Base-by-base conservation (phyloP, 1,139 yeast species). In the Diutina sp. region DNA sequence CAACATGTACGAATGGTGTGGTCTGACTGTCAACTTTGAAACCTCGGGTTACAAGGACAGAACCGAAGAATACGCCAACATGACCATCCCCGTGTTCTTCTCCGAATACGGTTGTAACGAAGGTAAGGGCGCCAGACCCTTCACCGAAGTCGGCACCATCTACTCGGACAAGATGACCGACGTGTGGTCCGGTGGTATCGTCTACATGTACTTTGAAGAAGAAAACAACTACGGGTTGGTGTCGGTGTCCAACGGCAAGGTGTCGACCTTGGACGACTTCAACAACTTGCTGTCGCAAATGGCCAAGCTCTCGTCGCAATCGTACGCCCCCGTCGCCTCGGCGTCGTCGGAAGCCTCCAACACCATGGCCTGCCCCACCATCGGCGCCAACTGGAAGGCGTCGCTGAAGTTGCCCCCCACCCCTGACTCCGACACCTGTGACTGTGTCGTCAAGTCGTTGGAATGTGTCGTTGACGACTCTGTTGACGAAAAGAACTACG, bases 1-100 rank as follows among this genome's bases (percentile, higher is more conserved):
- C 65, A 90, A 91, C 75, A 87, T 93, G 63, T 90, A 90, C 70
- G 90, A 87, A 69, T 90, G 97, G 97, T 90, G 97, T 71, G 87
- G 90, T 62, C n/a, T 28, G 25, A 87, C 91, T 55, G 67, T 79
- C 21, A 75, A 80, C 57, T 88, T 85, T 79, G 63, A 72, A 55
- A 67, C 83, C 3, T 85, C 95, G 21, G 97, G 96, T 38, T 90
- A 87, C 69, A 78, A 74, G 58, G 73, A 68, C 55, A 74, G 84
- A 64, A 86, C 85, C 62, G 67, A 77, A 6, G 82, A 84, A 58
- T 84, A 85, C 68, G 64, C 72, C 50, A 79, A 86, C 68, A 76
- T 89, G 61, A 75, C 89, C 14, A 83, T 89, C 58, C 97, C 97
- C 14, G 72, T 90, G 38, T 83, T 91, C 66, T 85, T 90, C 70